Evolutionary conservation across 2,329 filamentous ascomycete species (phyloP), one percentile per base, ranked within the genome.

Genomic region (Penicillium concentricum): DNA sequence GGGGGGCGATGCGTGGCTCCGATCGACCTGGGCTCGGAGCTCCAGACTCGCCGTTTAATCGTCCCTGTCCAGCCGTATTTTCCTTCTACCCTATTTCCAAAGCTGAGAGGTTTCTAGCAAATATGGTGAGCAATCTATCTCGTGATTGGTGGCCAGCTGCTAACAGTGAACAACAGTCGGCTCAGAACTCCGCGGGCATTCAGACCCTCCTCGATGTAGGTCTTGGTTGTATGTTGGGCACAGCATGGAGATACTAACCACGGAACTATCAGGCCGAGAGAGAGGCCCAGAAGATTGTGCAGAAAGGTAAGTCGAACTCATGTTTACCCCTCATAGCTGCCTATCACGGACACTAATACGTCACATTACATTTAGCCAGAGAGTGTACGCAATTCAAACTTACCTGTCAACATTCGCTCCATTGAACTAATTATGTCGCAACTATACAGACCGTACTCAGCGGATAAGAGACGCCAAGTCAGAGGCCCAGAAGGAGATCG

Each of bases 201-300:
- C 93, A 97, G 81, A 97, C 93, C 74, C 87, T 99, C 73, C 91
- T 99, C 80, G 94, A 97, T 80, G 94, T 99, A 89, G 71, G 89
- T 74, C 59, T 57, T 47, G 20, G 26, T 56, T 47, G 34, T 18
- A 52, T 34, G 24, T n/a, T 41, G 38, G 26, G 9, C 18, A 26
- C 30, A 38, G 20, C 9, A 16, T 24, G 4, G 42, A 37, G 53
- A 39, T 59, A 59, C 49, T 64, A 38, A 64, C 43, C 9, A 34
- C 53, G 51, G 49, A 52, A 13, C 57, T 51, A 16, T 8, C 67
- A 97, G 93, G 92, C 94, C 69, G 94, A 99, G 85, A 89, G 92
- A 78, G 93, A 97, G 78, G 94, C 94, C 60, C 93, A 96, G 80
- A 97, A 97, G 85, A 99, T 99, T 76, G 92, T 99, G 57, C 93